Base-by-base conservation (phyloP, 1,139 yeast species). In the Magnusiomyces clavatus region DNA sequence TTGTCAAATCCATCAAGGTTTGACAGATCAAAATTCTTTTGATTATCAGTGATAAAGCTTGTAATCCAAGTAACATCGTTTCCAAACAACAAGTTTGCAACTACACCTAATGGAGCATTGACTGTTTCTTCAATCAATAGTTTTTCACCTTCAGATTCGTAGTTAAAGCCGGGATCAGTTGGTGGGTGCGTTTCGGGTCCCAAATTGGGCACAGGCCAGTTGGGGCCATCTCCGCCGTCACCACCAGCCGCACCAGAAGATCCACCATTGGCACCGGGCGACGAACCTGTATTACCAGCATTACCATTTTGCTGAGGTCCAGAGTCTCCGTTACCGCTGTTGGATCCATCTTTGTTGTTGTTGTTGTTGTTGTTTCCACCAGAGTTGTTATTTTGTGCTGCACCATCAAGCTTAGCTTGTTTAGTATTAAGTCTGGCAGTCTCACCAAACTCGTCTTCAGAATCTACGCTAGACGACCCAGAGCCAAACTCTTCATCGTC, bases 71-170 rank as follows among this genome's bases (percentile, higher is more conserved):
- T 66, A 0, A 81, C 74, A 62, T 89, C 90, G 36, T 78, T 74
- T 13, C 97, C 97, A 69, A 84, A 90, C 47, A 92, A 60, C 29
- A 90, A 59, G 45, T 73, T 72, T 60, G 73, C 89, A 0, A 88
- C 79, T 0, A 82, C 86, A 1, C 97, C 97, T 24, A 89, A 62
- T 0, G 98, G 97, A 0, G 90, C 96, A 49, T 73, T 68, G 45
- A 86, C 66, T 0, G 71, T 69, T 40, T 82, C 88, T 36, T 83
- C 85, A 10, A 76, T 66, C 47, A 90, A 75, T 47, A 81, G 74
- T 2, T 80, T 79, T 55, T 90, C 96, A 20, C 67, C 70, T 41
- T 75, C 77, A 2, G 80, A 65, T 37, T 76, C 79, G 52, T 79
- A 76, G 6, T 72, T 72, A 63, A 81, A 81, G 1, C 72, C 76